A percentile compares a stretch with the other conserved stretches of the same genome.
Conservation (phyloP, 2,329 filamentous ascomycete species). For the Fusarium poae region DNA sequence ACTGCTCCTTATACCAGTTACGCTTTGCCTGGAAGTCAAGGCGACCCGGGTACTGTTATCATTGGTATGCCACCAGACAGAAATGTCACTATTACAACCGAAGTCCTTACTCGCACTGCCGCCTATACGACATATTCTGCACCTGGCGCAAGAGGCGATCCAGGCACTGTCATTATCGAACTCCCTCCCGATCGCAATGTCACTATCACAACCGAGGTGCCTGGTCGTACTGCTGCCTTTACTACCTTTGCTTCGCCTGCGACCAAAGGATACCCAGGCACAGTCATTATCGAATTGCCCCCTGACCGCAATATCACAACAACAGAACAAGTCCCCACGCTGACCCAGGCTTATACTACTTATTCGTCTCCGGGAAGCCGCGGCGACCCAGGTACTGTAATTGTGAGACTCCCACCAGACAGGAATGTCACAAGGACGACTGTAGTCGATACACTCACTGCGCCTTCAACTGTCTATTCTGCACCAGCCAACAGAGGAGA, state of each 20-base stretch:
- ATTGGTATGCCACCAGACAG: constrained; percentile 13
- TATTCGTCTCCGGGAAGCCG: constrained; percentile 12
- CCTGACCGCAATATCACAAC: constrained; percentile 24
- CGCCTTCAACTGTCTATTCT: constrained; percentile 16
- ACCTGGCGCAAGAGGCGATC: constrained; percentile 13
- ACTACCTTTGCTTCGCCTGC: constrained; percentile 17
- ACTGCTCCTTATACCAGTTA: constrained; percentile 17
- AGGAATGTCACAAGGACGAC: constrained; percentile 24
- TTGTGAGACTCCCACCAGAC: constrained; percentile 18
- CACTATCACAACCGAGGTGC: constrained; percentile 26
- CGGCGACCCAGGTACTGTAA: constrained; percentile 27
- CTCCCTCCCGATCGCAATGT: constrained; percentile 23
- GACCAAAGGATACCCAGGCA: constrained; percentile 21
- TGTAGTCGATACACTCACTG: constrained; percentile 11
- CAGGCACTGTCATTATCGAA: constrained; percentile 26
- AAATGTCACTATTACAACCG: constrained; percentile 26
- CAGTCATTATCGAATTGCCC: constrained; percentile 25
- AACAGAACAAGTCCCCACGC: constrained; percentile 1
- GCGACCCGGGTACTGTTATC: constrained; percentile 22
- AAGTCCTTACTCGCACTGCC: background rate
- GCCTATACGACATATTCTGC: constrained; percentile 25
- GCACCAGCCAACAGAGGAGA: constrained; percentile 19
- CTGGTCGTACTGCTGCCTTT: constrained; percentile 14
- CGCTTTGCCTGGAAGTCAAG: background rate
- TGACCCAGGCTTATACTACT: constrained; percentile 17